Evolutionary conservation across 176 grass and related monocot genomes (phyloP).

Genomic region (Bolboschoenus planiculmis): DNA sequence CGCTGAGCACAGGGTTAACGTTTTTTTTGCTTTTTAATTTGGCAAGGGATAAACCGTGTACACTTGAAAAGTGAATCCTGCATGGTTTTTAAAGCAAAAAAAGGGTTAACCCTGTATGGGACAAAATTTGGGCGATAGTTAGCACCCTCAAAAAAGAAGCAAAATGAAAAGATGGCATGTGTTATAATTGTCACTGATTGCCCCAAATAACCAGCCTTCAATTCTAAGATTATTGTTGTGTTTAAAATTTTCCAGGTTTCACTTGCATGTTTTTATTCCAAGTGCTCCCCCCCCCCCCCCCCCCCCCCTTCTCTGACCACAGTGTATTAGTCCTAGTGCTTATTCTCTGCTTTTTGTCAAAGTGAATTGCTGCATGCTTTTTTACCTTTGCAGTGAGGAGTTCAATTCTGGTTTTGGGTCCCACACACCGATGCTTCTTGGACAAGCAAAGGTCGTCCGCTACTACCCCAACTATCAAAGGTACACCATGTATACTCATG

Average conservation of each 20-base stretch:
- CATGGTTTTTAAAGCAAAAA: too few species aligned
- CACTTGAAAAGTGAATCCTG: too few species aligned
- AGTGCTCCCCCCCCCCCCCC: too few species aligned
- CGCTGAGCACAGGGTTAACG: too few species aligned
- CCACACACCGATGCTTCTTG: conserved; percentile 93
- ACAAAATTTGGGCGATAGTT: neutral
- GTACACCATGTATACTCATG: conserved; percentile 23
- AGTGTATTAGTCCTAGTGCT: conserved; percentile 12
- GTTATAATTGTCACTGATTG: neutral
- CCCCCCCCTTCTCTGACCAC: neutral
- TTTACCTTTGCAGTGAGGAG: conserved; percentile 63
- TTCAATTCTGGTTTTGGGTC: conserved; percentile 99
- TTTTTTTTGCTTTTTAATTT: too few species aligned
- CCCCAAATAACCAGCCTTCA: neutral
- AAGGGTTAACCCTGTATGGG: too few species aligned
- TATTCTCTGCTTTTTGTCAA: conserved; percentile 24
- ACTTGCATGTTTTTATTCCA: neutral
- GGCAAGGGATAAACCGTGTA: too few species aligned
- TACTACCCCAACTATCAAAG: conserved; percentile 90
- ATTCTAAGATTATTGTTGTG: neutral
- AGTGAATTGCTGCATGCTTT: conserved; percentile 19
- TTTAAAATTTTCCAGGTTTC: neutral
- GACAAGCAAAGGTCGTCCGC: conserved; percentile 90
- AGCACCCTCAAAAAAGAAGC: neutral
- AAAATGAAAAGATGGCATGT: neutral